Percentiles rank a stretch among this genome's conserved stretches.
Evolutionary conservation across 2,329 filamentous ascomycete species (phyloP).

Genomic region (Ophiostoma quercus): DNA sequence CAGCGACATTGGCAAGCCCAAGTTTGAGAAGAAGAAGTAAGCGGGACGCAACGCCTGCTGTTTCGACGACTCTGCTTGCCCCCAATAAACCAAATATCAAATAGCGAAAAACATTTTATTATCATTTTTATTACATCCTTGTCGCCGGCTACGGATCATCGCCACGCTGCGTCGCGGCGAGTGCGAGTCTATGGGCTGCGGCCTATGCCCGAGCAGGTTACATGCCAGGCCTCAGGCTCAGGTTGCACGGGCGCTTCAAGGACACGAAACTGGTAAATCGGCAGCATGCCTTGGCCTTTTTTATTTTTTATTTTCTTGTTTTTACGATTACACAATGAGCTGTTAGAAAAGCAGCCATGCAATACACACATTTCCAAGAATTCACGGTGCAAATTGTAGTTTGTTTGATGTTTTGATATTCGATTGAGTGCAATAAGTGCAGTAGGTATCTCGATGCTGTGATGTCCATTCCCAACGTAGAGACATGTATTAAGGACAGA

Average conservation of each 20-base stretch:
- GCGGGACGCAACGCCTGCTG: background rate
- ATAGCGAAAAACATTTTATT: conserved; percentile 8
- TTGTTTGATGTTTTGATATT: background rate
- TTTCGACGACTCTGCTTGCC: background rate
- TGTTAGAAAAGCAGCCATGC: conserved; percentile 3
- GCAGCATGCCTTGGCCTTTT: background rate
- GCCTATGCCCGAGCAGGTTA: background rate
- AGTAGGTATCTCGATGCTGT: conserved; percentile 21
- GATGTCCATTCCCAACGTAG: background rate
- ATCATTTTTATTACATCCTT: background rate
- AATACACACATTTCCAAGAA: background rate
- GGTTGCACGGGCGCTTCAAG: background rate
- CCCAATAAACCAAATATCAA: background rate
- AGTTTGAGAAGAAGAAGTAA: conserved; percentile 52
- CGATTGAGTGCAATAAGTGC: background rate
- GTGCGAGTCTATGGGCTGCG: background rate
- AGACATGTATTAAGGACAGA: background rate
- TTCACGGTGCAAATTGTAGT: background rate
- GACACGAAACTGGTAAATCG: background rate
- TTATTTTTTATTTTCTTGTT: background rate
- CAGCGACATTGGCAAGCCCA: conserved; percentile 68
- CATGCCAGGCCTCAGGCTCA: no score
- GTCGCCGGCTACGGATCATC: background rate
- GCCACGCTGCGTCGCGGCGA: background rate
- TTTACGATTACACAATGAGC: background rate